phyloP scores from a whole-genome alignment of 2,329 filamentous ascomycete genomes.

The Didymella segeticola region DNA sequence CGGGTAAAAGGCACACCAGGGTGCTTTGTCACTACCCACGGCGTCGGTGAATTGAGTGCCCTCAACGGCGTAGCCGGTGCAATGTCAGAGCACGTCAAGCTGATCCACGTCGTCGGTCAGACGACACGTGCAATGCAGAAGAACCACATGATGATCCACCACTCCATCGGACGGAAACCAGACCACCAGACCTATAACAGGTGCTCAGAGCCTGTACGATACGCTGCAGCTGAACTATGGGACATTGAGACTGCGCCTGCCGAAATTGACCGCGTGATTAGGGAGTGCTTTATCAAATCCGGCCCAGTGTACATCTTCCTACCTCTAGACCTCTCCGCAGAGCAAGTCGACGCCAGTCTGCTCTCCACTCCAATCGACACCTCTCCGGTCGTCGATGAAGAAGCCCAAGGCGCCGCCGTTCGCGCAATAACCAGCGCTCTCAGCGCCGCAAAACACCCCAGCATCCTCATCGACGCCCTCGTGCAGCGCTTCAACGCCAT shows the following conservation, averaged over 20 bases:
- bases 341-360: conserved; percentile 43
- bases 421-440: conserved; percentile 44
- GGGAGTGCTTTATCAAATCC: conserved; percentile 52
- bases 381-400: conserved; percentile 32
- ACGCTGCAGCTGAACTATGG: conserved; percentile 51
- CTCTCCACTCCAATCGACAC: conserved; percentile 49
- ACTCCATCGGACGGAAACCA: conserved; percentile 52
- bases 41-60: conserved; percentile 61
- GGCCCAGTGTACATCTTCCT: conserved; percentile 55
- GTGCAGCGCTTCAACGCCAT: conserved; percentile 49
- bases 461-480: conserved; percentile 50
- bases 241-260: conserved; percentile 48
- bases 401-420: conserved; percentile 41
- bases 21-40: conserved; percentile 64
- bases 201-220: conserved; percentile 47
- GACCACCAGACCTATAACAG: conserved; percentile 53
- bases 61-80: conserved; percentile 55
- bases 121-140: conserved; percentile 52
- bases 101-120: conserved; percentile 57
- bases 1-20: conserved; percentile 60
- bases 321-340: conserved; percentile 51
- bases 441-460: conserved; percentile 44
- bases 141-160: conserved; percentile 55
- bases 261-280: conserved; percentile 54
- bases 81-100: conserved; percentile 53